These are phyloP conservation scores for Mrakia hoshinonis DNA, from an alignment of 768 basidiomycete genomes.

Conservation along the genomic window DNA sequence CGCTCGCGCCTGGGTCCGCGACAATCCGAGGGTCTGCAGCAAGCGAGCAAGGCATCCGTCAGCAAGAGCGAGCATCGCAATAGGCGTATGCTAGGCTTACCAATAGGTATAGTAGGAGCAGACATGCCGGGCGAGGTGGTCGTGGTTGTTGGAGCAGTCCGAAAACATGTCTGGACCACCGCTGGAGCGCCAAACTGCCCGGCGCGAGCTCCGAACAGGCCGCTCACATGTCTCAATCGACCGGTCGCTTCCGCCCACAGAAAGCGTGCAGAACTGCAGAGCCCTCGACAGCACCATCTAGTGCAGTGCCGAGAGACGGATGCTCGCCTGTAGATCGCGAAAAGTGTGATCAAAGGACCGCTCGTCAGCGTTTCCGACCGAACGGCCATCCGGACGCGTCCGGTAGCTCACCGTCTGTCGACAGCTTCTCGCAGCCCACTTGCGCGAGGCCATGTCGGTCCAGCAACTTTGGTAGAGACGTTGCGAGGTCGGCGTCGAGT, in stretches of 20 bases:
- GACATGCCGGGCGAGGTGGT: neutral
- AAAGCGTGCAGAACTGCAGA: neutral
- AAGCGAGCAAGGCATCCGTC: neutral
- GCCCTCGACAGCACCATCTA: neutral
- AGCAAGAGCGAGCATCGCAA: too few species aligned
- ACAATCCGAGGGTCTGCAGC: conserved; percentile 11
- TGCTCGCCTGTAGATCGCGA: too few species aligned
- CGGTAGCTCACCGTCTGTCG: too few species aligned
- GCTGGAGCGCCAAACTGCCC: neutral
- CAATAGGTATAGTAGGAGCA: conserved; percentile 14
- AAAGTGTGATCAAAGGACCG: too few species aligned
- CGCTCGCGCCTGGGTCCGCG: neutral
- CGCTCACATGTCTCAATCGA: neutral
- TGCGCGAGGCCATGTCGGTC: neutral
- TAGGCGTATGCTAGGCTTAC: neutral
- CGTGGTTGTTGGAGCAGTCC: neutral
- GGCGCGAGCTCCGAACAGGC: neutral
- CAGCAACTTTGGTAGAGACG: neutral
- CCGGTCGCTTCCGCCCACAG: neutral
- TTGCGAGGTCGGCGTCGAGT: neutral
- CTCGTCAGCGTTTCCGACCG: too few species aligned
- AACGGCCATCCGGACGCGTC: too few species aligned
- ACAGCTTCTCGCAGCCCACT: neutral
- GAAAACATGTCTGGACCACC: neutral
- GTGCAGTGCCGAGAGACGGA: neutral